These are phyloP conservation scores for Metarhizium anisopliae DNA, from an alignment of 2,329 filamentous ascomycete species.

Conservation along the genomic window DNA sequence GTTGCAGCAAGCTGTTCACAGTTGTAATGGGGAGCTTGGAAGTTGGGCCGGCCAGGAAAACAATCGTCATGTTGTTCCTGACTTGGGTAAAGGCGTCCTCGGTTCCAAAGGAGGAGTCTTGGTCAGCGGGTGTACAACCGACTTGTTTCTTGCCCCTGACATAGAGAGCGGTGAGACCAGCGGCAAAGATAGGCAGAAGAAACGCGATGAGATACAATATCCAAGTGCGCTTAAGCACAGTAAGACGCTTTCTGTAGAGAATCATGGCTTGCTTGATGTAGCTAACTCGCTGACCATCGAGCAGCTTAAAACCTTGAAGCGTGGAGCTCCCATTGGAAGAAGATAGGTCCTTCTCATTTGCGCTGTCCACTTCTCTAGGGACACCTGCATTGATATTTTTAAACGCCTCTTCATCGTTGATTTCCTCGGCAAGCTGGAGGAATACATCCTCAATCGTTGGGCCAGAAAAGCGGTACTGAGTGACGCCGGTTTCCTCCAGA, in stretches of 20 bases:
- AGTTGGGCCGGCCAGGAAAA: conserved; percentile 24
- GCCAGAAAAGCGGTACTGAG: conserved; percentile 76
- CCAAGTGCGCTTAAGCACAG: conserved; percentile 69
- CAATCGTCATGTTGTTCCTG: conserved; percentile 13
- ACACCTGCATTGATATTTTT: conserved; percentile 13
- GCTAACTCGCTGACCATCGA: conserved; percentile 60
- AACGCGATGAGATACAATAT: conserved; percentile 68
- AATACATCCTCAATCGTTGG: conserved; percentile 94
- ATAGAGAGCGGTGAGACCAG: conserved; percentile 71
- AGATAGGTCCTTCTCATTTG: conserved; percentile 13
- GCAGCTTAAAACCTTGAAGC: conserved; percentile 40
- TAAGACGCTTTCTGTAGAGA: conserved; percentile 68
- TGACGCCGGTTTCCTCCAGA: conserved; percentile 57
- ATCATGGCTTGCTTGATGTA: conserved; percentile 63
- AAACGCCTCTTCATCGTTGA: conserved; percentile 43
- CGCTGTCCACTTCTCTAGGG: conserved; percentile 12
- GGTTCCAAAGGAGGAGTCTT: conserved; percentile 31
- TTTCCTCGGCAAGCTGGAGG: conserved; percentile 74
- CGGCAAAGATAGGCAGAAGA: conserved; percentile 68
- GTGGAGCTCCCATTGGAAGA: conserved; percentile 9
- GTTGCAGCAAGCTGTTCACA: conserved; percentile 26
- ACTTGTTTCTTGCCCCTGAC: conserved; percentile 46
- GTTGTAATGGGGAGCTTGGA: conserved; percentile 26
- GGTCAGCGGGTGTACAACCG: conserved; percentile 42
- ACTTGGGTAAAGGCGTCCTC: conserved; percentile 30